Base-by-base conservation (phyloP, 768 basidiomycete genomes). In the Galerina sulciceps region DNA sequence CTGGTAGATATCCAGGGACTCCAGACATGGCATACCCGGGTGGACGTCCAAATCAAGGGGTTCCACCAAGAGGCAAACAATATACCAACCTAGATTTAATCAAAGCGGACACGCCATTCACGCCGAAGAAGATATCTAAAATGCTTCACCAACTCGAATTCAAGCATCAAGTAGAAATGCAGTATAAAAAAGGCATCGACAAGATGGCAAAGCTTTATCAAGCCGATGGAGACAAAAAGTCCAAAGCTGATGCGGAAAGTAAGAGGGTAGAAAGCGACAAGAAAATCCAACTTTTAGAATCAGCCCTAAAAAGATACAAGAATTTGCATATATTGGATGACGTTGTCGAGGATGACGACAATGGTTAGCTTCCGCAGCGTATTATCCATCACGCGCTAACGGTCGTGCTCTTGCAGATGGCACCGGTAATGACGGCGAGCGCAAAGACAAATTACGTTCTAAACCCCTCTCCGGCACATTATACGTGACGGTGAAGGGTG, bases 71-170 rank as follows among this genome's bases (percentile, higher is more conserved):
- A 69, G 75, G 74, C 60, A 91, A 89, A 75, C 85, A 85, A 57
- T 91, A 91, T 70, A 86, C 87, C 62, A 94, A 93, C 67, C 81
- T 95, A 61, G 97, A 99, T 80, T 79, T 99, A 61, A 94, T 97
- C 75, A 96, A 96, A 76, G 95, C 95, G 62, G 97, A 99, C 77
- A 96, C 96, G 44, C 96, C 96, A 14, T 87, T 96, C 70, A 95
- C 94, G 17, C 90, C 96, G 1, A 90, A 93, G 65, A 99, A 96
- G 80, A 99, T 99, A 72, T 93, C 94, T 41, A 87, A 87, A 65
- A 98, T 99, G 96, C 86, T 99, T 49, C 96, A 98, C 75, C 96
- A 98, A 75, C 88, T 99, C 61, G 96, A 99, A 76, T 99, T 98
- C 85, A 99, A 99, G 78, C 87, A 98, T 55, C 93, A 96, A 74